phyloP scores from a whole-genome alignment of 805 yeast species.

The Candida khao-thaluensis region DNA sequence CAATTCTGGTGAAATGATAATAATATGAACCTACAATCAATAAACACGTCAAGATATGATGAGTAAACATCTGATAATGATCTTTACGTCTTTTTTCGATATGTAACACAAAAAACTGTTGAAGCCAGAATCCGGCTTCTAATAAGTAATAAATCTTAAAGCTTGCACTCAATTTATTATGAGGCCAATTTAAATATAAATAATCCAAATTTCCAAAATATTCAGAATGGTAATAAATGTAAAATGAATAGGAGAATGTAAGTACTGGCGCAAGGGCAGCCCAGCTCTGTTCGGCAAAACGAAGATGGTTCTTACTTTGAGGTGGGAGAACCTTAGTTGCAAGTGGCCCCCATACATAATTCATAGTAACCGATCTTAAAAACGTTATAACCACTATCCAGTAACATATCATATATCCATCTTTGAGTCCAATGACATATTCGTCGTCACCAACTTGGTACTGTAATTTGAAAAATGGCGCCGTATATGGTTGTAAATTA shows the following conservation, averaged over 20 bases:
- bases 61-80: constrained; percentile 81
- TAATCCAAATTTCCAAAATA: constrained; percentile 59
- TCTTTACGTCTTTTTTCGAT: constrained; percentile 81
- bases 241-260: constrained; percentile 57
- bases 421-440: constrained; percentile 60
- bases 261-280: constrained; percentile 54
- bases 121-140: constrained; percentile 76
- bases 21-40: constrained; percentile 71
- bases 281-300: constrained; percentile 92
- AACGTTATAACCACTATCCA: constrained; percentile 58
- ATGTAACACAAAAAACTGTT: constrained; percentile 73
- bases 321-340: constrained; percentile 36
- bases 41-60: constrained; percentile 76
- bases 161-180: constrained; percentile 48
- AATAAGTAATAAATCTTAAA: constrained; percentile 71
- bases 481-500: constrained; percentile 18
- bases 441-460: constrained; percentile 19
- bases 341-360: constrained; percentile 49
- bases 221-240: constrained; percentile 54
- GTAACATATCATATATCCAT: constrained; percentile 50
- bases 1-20: constrained; percentile 71
- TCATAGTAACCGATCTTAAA: constrained; percentile 61
- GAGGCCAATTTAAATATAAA: constrained; percentile 74
- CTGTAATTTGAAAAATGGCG: constrained; percentile 38
- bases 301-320: constrained; percentile 15